These are phyloP conservation scores for Tolypocladium paradoxum DNA, from an alignment of 2,329 filamentous ascomycete genomes.

Conservation along the genomic window DNA sequence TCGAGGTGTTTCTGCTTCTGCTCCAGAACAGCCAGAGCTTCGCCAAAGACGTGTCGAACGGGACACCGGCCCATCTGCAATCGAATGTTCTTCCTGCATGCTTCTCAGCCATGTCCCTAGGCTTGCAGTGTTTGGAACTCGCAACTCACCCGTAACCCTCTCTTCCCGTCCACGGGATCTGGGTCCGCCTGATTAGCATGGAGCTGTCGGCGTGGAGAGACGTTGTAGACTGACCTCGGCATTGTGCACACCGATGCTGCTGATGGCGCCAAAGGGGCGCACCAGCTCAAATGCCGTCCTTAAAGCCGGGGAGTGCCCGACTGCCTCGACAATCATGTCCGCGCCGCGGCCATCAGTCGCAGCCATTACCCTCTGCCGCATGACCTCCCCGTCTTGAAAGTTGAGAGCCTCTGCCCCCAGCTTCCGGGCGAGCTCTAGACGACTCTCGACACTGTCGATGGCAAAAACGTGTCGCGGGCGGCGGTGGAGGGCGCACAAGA, in stretches of 20 bases:
- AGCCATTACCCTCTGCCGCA: conserved; percentile 60
- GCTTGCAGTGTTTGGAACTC: background rate
- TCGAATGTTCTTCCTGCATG: conserved; percentile 54
- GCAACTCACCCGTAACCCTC: conserved; percentile 45
- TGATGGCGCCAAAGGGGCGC: conserved; percentile 62
- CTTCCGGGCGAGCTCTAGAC: conserved; percentile 60
- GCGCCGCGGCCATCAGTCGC: conserved; percentile 72
- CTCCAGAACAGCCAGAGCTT: conserved; percentile 53
- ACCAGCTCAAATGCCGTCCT: conserved; percentile 61
- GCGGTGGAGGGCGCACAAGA: conserved; percentile 66
- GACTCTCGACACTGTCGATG: conserved; percentile 64
- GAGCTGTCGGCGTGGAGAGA: background rate
- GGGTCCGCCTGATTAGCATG: background rate
- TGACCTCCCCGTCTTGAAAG: conserved; percentile 54
- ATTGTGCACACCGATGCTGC: conserved; percentile 68
- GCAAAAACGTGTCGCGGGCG: conserved; percentile 68
- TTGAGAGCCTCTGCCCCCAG: conserved; percentile 79
- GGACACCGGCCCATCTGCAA: conserved; percentile 70
- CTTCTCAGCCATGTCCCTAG: conserved; percentile 11
- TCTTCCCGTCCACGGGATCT: conserved; percentile 57
- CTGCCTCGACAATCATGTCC: conserved; percentile 74
- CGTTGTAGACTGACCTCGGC: conserved; percentile 40
- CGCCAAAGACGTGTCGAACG: conserved; percentile 57
- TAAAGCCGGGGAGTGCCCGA: conserved; percentile 58
- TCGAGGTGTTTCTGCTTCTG: conserved; percentile 55